phyloP scores from a whole-genome alignment of 768 basidiomycete genomes.

The Leccinum incarnatum region DNA sequence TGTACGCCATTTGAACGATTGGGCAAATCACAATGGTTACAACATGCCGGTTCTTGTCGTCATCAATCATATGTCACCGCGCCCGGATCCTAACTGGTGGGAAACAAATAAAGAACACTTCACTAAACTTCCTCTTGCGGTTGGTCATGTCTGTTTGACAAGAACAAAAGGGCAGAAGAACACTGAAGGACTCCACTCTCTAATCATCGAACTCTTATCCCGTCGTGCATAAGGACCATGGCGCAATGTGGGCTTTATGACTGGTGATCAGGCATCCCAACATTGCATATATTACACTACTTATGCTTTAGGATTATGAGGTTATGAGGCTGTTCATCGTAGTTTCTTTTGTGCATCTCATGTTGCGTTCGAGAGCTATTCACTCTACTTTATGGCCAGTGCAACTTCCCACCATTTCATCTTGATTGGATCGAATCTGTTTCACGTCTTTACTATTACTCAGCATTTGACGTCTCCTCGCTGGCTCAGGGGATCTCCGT shows the following conservation, averaged over 20 bases:
- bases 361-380: background rate
- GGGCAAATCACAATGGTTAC: slow-evolving; percentile 15
- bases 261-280: background rate
- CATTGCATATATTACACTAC: background rate
- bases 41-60: slow-evolving; percentile 21
- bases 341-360: background rate
- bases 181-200: slow-evolving; percentile 15
- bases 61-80: slow-evolving; percentile 20
- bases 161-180: slow-evolving; percentile 17
- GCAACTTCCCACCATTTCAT: background rate
- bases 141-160: slow-evolving; percentile 21
- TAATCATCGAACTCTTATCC: slow-evolving; percentile 17
- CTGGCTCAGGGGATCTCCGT: too few relatives aligned
- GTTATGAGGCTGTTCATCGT: background rate
- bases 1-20: slow-evolving; percentile 18
- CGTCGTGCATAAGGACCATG: background rate
- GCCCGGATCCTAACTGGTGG: slow-evolving; percentile 22
- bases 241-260: background rate
- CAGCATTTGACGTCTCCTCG: too few relatives aligned
- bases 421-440: too few relatives aligned
- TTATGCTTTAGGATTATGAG: background rate
- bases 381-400: background rate
- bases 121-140: slow-evolving; percentile 10
- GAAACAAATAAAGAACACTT: slow-evolving; percentile 22
- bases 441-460: too few relatives aligned